Evolutionary conservation across 1,139 yeast genomes (phyloP).

Genomic region (Geotrichum bryndzae): DNA sequence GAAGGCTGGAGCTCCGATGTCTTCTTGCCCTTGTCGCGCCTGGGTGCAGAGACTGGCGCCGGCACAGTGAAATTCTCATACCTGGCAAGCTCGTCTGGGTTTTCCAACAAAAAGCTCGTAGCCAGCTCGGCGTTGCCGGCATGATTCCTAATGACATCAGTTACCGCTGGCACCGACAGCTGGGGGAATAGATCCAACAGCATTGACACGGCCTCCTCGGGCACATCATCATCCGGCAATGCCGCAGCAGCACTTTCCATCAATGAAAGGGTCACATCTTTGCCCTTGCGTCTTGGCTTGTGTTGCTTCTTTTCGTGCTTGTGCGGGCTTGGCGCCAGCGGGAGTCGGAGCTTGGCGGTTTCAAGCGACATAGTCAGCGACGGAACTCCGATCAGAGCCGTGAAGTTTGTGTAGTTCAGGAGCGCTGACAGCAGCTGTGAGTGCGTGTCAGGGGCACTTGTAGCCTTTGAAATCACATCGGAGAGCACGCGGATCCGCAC

Average conservation of each 20-base stretch:
- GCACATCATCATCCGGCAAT: conserved; percentile 3
- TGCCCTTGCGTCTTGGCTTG: not conserved
- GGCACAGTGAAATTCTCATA: conserved; percentile 21
- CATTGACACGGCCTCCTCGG: conserved; percentile 19
- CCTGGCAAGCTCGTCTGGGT: conserved; percentile 42
- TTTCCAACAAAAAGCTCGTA: conserved; percentile 57
- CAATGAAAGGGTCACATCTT: not conserved
- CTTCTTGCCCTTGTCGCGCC: conserved; percentile 22
- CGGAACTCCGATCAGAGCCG: conserved; percentile 17
- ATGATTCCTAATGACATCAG: conserved; percentile 41
- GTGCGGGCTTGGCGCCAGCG: conserved; percentile 13
- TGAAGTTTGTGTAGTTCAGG: conserved; percentile 14
- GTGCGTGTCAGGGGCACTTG: conserved; percentile 16
- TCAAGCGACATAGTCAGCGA: conserved; percentile 20
- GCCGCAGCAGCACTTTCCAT: not conserved
- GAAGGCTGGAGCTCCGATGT: conserved; percentile 1
- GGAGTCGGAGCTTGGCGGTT: conserved; percentile 20
- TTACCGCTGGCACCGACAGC: conserved; percentile 16
- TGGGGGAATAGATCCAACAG: conserved; percentile 32
- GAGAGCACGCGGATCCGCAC: conserved; percentile 11
- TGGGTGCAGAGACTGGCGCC: conserved; percentile 9
- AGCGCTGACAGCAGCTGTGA: conserved; percentile 11
- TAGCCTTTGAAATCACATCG: conserved; percentile 12
- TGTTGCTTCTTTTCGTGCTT: not conserved
- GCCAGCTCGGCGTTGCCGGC: conserved; percentile 52